Evolutionary conservation across 768 basidiomycete species (phyloP), one percentile per base, ranked within the genome.

Genomic region (Boletus pseudopeckii): DNA sequence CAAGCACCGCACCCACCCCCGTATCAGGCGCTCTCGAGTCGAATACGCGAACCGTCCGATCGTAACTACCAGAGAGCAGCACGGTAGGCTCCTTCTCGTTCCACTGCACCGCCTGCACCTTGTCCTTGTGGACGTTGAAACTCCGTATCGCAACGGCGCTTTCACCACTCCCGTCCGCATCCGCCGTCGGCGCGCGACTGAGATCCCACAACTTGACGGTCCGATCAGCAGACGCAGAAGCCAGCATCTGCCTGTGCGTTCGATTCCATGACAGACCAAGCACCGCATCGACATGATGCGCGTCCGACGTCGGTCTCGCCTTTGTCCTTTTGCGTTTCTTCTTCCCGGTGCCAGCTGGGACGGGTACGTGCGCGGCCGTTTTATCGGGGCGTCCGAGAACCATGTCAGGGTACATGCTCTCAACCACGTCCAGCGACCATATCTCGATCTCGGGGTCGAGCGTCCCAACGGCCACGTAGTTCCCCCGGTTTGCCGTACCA

Each of bases 161-260:
- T 7, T 67, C 70, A n/a, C 74, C 74, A 6, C 64, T 65, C 60
- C 76, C 65, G 48, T 82, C 75, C 11, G 72, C 78, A 38, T 75
- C 78, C 59, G 71, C 72, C 13, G 76, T 77, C 5, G 84, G 81
- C 48, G 84, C 80, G 14, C 91, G 79, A 37, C 80, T 86, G 50
- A 99, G 77, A 74, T 99, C 97, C 97, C 96, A 99, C 26, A 99
- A 74, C 72, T 99, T 99, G 57, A 99, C 92, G 0, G 96, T 98
- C 49, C 84, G 80, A 73, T 99, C 97, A 2, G 97, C 96, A 50
- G 89, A 92, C 4, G 91, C 90, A 44, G 90, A 92, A 0, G 96
- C 91, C 7, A 99, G 78, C 45, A 98, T 76, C 63, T 95, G 92
- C n/a, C 93, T 79, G 64, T 96, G 92, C 3, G 79, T 75, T 52